Base-by-base conservation (phyloP, 176 grass and related monocot genomes). In the Cenchrus fungigraminus region DNA sequence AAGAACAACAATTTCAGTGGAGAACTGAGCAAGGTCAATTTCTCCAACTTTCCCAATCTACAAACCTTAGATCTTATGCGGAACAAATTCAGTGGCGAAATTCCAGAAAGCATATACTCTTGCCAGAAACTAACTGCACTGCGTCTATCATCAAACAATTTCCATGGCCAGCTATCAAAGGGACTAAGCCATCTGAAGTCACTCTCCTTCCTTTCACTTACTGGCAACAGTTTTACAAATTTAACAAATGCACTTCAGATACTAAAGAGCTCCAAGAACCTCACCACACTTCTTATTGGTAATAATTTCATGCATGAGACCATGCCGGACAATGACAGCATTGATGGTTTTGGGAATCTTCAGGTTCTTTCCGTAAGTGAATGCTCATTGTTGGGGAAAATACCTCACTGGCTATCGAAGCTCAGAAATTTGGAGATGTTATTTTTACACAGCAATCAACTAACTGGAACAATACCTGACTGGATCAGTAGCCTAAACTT, bases 31-130 rank as follows among this genome's bases (percentile, higher is more conserved):
- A 79, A 76, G 53, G 59, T 91, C 19, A 65, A 91, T 59, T 91
- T 91, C 65, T 81, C 44, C 61, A 81, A 17, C 12, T 29, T 91
- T 0, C 5, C 62, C 3, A 77, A 71, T 80, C 82, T 88, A 12
- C 71, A 25, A 54, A 70, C 17, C 9, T 46, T 91, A 73, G 89
- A 91, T 31, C 71, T 91, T n/a, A 0, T 79, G 68, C 0, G 0
- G 22, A 91, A 87, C 47, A 71, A 62, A 1, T 91, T 91, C 82
- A 76, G 14, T 9, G 85, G 89, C 14, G 52, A 34, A 32, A 56
- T 91, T 46, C 89, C 89, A 78, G 85, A 91, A 25, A 91, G 81
- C 57, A 81, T 88, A 28, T 91, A 88, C 25, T 84, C 76, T 6
- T 91, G 85, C 22, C 80, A 22, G 37, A 88, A 83, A 13, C 81